Evolutionary conservation across 768 basidiomycete genomes (phyloP), one percentile per base, ranked within the genome.

Genomic region (Sporobolomyces phaffii): DNA sequence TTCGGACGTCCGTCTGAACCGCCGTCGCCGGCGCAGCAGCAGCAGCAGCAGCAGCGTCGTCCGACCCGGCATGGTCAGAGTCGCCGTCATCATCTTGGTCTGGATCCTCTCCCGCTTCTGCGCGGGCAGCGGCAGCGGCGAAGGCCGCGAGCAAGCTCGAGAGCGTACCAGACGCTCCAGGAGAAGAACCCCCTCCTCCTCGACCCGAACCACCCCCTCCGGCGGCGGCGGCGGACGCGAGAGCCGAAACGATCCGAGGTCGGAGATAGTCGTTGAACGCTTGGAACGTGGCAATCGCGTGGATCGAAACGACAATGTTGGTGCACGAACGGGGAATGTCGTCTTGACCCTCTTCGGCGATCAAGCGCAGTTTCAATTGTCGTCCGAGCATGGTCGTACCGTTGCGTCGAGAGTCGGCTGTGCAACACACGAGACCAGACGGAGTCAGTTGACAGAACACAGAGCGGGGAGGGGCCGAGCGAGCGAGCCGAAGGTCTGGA

Each of bases 261-360:
- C 91, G 87, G 17, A 98, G 84, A 77, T 97, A 99, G 77, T 96
- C 93, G 74, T 96, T 90, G 34, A 98, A 82, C 1, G 94, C 92
- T 77, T 96, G 91, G 83, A 98, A 91, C 1, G 92, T 97, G 1
- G 96, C 94, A 68, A 98, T 96, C 9, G 93, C 94, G 76, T 98
- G 94, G 67, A 98, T 98, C 10, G 93, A 97, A 26, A 98, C 90
- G 43, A 91, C 90, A 75, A 98, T 89, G 72, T 90, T 92, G 20
- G 75, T 75, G 58, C 78, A 79, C 74, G 88, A 88, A 60, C 87
- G 85, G 22, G 96, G 94, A 26, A 94, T 84, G 71, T 92, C n/a
- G n/a, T n/a, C 91, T 0, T 88, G 85, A 38, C 89, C 90, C 58
- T 96, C 91, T 14, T 87, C 87, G 1, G 92, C 91, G n/a, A 90